Percentiles rank a stretch among this genome's conserved stretches.
These are phyloP conservation scores for Podaxis rugospora DNA, from an alignment of 768 basidiomycete genomes.

Conservation along the genomic window DNA sequence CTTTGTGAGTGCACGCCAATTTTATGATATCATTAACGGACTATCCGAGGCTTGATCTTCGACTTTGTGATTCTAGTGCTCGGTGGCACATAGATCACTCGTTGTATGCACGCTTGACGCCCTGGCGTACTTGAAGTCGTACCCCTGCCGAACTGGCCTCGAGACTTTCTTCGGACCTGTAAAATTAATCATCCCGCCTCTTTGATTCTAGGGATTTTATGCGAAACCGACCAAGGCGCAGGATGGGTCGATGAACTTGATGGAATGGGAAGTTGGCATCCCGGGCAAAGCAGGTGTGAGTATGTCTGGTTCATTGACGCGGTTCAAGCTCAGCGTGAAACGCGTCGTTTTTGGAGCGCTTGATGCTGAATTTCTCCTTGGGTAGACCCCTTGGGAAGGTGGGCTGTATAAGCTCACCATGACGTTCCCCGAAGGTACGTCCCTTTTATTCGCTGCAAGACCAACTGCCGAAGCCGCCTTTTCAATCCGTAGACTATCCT, in stretches of 20 bases:
- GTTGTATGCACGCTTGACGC: no score
- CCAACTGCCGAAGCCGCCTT: background rate
- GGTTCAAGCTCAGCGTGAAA: conserved; percentile 13
- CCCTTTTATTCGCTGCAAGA: background rate
- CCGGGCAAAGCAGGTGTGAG: conserved; percentile 87
- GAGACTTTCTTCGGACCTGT: background rate
- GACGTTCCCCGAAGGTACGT: conserved; percentile 94
- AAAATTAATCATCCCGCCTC: background rate
- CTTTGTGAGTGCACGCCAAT: conserved; percentile 59
- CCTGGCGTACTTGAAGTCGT: no score
- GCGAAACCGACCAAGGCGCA: conserved; percentile 87
- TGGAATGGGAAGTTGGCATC: conserved; percentile 99
- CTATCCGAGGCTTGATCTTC: background rate
- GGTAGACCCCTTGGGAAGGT: conserved; percentile 92
- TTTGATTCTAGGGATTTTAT: conserved; percentile 78
- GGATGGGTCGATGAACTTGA: conserved; percentile 93
- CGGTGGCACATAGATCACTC: background rate
- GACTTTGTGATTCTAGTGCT: background rate
- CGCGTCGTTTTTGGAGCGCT: background rate
- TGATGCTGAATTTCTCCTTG: conserved; percentile 14
- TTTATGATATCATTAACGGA: background rate
- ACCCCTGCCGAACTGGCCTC: background rate
- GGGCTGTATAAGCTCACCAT: conserved; percentile 93
- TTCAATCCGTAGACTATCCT: conserved; percentile 70
- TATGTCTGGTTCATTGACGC: conserved; percentile 16